Evolutionary conservation across 305 asterid genomes (phyloP).

Genomic region (Fraxinus angustifolia): DNA sequence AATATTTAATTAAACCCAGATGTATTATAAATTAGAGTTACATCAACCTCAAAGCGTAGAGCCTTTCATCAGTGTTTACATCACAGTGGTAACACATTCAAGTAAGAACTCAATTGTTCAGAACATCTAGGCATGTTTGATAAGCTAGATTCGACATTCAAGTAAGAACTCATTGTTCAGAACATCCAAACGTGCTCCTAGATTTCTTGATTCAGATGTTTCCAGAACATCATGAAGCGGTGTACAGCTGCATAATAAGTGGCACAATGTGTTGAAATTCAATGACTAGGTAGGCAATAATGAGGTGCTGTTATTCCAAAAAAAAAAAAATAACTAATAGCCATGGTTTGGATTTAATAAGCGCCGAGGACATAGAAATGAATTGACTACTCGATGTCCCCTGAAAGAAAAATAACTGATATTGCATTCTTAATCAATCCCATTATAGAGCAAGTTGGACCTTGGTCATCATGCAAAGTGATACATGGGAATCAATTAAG

Average conservation of each 20-base stretch:
- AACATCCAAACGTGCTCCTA: not conserved
- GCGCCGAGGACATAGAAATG: conserved; percentile 83
- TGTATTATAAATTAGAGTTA: not conserved
- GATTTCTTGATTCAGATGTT: conserved; percentile 55
- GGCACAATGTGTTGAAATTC: conserved; percentile 1
- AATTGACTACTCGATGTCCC: conserved; percentile 88
- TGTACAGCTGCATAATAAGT: conserved; percentile 57
- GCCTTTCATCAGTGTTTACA: not conserved
- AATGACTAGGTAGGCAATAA: not conserved
- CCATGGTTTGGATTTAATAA: conserved; percentile 76
- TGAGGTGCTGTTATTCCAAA: not conserved
- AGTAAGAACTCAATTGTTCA: not conserved
- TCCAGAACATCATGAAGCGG: conserved; percentile 77
- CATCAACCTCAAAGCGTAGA: not conserved
- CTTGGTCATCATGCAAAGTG: not conserved
- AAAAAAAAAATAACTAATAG: too few species aligned
- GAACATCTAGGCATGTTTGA: not conserved
- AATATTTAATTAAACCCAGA: too few species aligned
- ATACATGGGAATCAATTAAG: not conserved
- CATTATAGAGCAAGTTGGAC: too few species aligned
- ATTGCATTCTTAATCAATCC: not conserved
- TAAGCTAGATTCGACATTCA: not conserved
- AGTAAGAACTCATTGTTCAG: too few species aligned
- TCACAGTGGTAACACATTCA: not conserved
- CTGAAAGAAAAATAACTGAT: conserved; percentile 33